Evolutionary conservation across 192 early-diverging fungal species (phyloP).

Genomic region (Backusella tarrabulga): DNA sequence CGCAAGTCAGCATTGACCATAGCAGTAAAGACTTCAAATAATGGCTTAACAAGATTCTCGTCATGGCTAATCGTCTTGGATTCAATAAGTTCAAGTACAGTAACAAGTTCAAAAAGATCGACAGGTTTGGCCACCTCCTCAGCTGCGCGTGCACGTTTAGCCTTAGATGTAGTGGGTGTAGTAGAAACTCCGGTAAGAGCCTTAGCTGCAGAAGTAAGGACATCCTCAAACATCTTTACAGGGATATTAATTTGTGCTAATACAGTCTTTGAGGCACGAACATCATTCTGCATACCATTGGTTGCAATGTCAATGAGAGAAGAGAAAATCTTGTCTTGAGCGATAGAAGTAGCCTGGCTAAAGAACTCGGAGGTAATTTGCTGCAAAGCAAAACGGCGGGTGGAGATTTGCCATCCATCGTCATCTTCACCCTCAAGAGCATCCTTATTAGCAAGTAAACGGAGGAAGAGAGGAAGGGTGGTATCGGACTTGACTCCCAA

Average conservation of each 20-base stretch:
- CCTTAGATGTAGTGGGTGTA: background rate
- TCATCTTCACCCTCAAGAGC: constrained; percentile 36
- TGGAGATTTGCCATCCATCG: constrained; percentile 42
- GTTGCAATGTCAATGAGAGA: constrained; percentile 53
- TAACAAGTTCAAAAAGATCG: constrained; percentile 54
- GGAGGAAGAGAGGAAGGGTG: constrained; percentile 47
- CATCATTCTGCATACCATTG: constrained; percentile 46
- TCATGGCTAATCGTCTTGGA: constrained; percentile 54
- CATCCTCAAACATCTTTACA: constrained; percentile 21
- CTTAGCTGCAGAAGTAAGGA: constrained; percentile 3
- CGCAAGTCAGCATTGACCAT: constrained; percentile 55
- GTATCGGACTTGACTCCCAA: constrained; percentile 50
- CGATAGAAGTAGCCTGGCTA: constrained; percentile 27
- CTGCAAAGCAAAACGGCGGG: constrained; percentile 43
- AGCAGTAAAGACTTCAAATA: constrained; percentile 71
- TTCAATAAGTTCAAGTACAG: constrained; percentile 77
- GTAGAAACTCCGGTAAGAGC: background rate
- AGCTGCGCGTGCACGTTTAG: constrained; percentile 17
- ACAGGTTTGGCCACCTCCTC: constrained; percentile 14
- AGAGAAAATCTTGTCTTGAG: constrained; percentile 49
- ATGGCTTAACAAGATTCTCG: constrained; percentile 55
- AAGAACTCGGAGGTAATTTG: constrained; percentile 46
- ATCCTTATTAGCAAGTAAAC: constrained; percentile 45
- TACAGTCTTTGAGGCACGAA: constrained; percentile 46
- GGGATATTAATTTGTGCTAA: constrained; percentile 38